phyloP scores from a whole-genome alignment of 495 filamentous ascomycete genomes.

The Daldinia bambusicola region DNA sequence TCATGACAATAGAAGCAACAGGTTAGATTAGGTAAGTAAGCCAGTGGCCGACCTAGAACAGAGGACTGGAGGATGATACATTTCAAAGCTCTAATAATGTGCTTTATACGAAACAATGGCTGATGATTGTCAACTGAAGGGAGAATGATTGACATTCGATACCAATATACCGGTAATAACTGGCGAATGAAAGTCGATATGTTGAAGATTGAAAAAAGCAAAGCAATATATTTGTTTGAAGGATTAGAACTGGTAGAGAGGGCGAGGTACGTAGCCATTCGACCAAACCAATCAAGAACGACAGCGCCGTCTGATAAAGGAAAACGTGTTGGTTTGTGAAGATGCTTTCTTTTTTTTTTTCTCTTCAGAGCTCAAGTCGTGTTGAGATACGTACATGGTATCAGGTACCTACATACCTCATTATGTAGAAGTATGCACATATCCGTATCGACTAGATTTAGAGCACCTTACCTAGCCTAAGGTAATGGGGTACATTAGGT shows the following conservation, averaged over 20 bases:
- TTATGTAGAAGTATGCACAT: no score
- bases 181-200: conserved; percentile 16
- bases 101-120: conserved; percentile 4
- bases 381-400: no score
- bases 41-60: not conserved
- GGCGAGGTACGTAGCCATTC: no score
- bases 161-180: conserved; percentile 17
- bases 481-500: no score
- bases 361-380: no score
- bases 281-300: conserved; percentile 4
- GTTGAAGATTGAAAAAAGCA: conserved; percentile 21
- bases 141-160: conserved; percentile 15
- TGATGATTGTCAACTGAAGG: conserved; percentile 2
- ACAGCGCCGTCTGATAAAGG: conserved; percentile 9
- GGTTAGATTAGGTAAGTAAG: not conserved
- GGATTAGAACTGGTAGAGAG: conserved; percentile 1
- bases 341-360: not conserved
- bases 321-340: not conserved
- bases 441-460: no score
- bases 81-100: not conserved
- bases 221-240: conserved; percentile 20
- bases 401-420: no score
- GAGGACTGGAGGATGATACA: not conserved
- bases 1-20: not conserved
- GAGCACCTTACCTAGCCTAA: no score